Conservation (phyloP, 2,329 filamentous ascomycete genomes). For the Alternaria burnsii region DNA sequence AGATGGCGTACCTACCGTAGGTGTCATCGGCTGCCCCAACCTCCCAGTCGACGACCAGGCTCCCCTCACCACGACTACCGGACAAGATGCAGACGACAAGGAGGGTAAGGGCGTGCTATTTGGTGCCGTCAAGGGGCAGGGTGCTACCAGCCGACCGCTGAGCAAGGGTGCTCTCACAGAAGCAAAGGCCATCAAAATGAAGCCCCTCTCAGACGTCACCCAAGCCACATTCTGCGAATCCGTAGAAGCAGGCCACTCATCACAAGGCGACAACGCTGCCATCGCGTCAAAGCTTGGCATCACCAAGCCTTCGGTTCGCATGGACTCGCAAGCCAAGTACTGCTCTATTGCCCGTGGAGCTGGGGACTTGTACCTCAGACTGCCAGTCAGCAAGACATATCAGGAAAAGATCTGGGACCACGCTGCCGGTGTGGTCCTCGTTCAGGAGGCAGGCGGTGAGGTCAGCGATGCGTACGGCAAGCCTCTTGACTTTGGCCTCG, state of each 20-base stretch:
- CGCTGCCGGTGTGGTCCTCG: slow-evolving; percentile 92
- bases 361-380: slow-evolving; percentile 90
- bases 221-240: slow-evolving; percentile 95
- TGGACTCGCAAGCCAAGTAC: slow-evolving; percentile 99
- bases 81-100: slow-evolving; percentile 75
- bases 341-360: slow-evolving; percentile 92
- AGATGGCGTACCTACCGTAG: slow-evolving; percentile 91
- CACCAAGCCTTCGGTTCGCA: slow-evolving; percentile 85
- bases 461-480: slow-evolving; percentile 91
- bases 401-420: slow-evolving; percentile 99
- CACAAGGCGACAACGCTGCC: slow-evolving; percentile 84
- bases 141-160: slow-evolving; percentile 81
- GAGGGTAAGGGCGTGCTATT: slow-evolving; percentile 87
- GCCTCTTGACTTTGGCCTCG: slow-evolving; percentile 83
- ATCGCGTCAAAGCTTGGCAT: slow-evolving; percentile 89
- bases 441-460: slow-evolving; percentile 89
- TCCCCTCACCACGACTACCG: slow-evolving; percentile 74
- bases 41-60: slow-evolving; percentile 84
- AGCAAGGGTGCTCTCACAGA: slow-evolving; percentile 63
- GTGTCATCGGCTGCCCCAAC: slow-evolving; percentile 95
- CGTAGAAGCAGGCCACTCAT: slow-evolving; percentile 91
- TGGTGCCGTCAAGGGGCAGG: slow-evolving; percentile 79
- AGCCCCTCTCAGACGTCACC: slow-evolving; percentile 73
- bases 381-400: slow-evolving; percentile 86
- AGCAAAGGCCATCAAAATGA: slow-evolving; percentile 78